Evolutionary conservation across 2,329 filamentous ascomycete species (phyloP).

Genomic region (Colletotrichum kahawae): DNA sequence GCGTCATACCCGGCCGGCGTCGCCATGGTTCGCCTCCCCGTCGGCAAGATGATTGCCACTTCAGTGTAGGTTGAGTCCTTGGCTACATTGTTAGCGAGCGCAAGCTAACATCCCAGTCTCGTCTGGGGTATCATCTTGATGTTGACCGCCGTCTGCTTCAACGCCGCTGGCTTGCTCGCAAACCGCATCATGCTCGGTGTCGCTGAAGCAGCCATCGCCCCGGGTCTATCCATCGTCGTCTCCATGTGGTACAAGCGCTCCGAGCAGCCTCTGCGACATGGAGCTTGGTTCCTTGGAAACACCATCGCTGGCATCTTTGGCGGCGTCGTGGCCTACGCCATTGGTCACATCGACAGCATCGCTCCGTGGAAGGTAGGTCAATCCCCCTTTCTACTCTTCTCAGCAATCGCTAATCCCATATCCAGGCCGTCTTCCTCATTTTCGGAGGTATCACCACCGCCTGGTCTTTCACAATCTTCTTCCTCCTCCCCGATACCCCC

Average conservation of each 20-base stretch:
- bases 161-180: constrained; percentile 30
- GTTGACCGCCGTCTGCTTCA: constrained; percentile 29
- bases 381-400: neutral
- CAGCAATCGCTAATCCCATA: constrained; percentile 19
- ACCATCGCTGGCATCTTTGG: constrained; percentile 33
- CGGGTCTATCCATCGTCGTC: constrained; percentile 32
- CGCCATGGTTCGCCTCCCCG: constrained; percentile 53
- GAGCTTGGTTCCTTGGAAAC: constrained; percentile 38
- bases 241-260: constrained; percentile 39
- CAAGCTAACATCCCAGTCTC: constrained; percentile 6
- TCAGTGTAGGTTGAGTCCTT: neutral
- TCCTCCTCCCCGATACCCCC: constrained; percentile 61
- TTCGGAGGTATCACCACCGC: constrained; percentile 66
- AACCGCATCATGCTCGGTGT: constrained; percentile 38
- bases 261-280: constrained; percentile 36
- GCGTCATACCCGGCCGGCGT: constrained; percentile 30
- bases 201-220: constrained; percentile 33
- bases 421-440: constrained; percentile 61
- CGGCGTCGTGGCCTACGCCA: constrained; percentile 32
- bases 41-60: constrained; percentile 31
- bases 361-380: neutral
- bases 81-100: neutral
- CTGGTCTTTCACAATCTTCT: constrained; percentile 63
- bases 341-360: constrained; percentile 29
- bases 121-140: constrained; percentile 28